phyloP scores from a whole-genome alignment of 2,329 filamentous ascomycete species.

The Pestalotiopsis sp. region DNA sequence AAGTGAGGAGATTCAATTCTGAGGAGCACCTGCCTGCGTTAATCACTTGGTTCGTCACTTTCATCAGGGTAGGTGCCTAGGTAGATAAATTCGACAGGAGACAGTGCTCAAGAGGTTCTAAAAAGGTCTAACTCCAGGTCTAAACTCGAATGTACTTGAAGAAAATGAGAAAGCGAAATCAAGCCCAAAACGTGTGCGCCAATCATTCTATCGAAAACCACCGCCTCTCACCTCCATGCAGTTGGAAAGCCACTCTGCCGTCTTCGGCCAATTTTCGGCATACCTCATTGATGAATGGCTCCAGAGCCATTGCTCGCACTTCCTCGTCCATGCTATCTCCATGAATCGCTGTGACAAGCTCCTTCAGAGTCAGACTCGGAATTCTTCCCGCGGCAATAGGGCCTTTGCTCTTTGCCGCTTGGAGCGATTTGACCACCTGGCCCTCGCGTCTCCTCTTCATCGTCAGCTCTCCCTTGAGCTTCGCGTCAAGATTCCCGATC shows the following conservation, averaged over 20 bases:
- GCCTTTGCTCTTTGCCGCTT: not conserved
- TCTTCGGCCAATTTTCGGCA: conserved; percentile 44
- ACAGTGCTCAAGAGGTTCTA: not conserved
- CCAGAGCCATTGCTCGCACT: conserved; percentile 31
- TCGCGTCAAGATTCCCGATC: conserved; percentile 67
- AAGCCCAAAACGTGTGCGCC: not conserved
- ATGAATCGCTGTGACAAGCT: conserved; percentile 44
- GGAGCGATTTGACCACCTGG: conserved; percentile 67
- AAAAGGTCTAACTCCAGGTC: not conserved
- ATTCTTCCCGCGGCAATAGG: conserved; percentile 14
- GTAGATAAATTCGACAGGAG: not conserved
- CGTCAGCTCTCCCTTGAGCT: conserved; percentile 75
- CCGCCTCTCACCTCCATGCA: conserved; percentile 33
- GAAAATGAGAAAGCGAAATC: not conserved
- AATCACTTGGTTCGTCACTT: no score
- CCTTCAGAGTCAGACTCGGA: conserved; percentile 36
- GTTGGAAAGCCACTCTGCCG: conserved; percentile 39
- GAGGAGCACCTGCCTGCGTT: no score
- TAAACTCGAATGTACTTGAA: not conserved
- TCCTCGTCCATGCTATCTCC: conserved; percentile 37
- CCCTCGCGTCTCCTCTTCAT: conserved; percentile 77
- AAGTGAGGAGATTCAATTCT: no score
- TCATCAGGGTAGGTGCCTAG: no score
- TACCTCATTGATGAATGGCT: conserved; percentile 44
- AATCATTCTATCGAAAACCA: conserved; percentile 33